Percentiles rank a stretch among this genome's conserved stretches.
These are phyloP conservation scores for Botrytis aclada DNA, from an alignment of 2,329 filamentous ascomycete species.

Conservation along the genomic window DNA sequence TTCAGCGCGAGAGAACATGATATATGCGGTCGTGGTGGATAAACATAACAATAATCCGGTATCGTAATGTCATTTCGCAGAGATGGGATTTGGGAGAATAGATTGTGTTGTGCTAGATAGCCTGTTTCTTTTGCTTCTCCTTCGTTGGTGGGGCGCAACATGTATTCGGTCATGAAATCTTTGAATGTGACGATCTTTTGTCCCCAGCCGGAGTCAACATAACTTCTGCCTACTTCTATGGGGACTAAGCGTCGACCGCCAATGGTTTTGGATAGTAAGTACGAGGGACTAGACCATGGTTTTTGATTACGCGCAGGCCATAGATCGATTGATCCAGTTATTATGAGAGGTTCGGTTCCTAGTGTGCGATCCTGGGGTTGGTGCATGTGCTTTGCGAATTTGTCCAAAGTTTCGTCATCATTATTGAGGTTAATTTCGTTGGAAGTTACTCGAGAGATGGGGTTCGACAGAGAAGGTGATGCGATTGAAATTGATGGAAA, in stretches of 20 bases:
- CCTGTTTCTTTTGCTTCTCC: constrained; percentile 48
- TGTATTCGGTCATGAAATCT: constrained; percentile 57
- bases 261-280: constrained; percentile 73
- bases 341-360: constrained; percentile 61
- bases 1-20: constrained; percentile 43
- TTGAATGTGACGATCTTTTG: constrained; percentile 76
- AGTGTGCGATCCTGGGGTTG: constrained; percentile 39
- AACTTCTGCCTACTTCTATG: constrained; percentile 81
- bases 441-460: constrained; percentile 40
- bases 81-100: constrained; percentile 77
- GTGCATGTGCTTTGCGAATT: constrained; percentile 61
- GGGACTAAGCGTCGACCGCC: constrained; percentile 77
- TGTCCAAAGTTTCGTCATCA: constrained; percentile 50
- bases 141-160: constrained; percentile 16
- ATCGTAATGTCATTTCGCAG: constrained; percentile 72
- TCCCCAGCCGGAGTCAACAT: constrained; percentile 81
- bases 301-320: constrained; percentile 74
- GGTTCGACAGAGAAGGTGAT: constrained; percentile 43
- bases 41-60: constrained; percentile 81
- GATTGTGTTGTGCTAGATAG: constrained; percentile 89
- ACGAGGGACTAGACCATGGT: constrained; percentile 70
- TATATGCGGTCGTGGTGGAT: constrained; percentile 55
- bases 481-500: constrained; percentile 37
- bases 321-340: constrained; percentile 59
- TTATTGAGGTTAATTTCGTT: constrained; percentile 23